These are phyloP conservation scores for Corchorus capsularis DNA, from an alignment of 345 rosid genomes.

Conservation along the genomic window DNA sequence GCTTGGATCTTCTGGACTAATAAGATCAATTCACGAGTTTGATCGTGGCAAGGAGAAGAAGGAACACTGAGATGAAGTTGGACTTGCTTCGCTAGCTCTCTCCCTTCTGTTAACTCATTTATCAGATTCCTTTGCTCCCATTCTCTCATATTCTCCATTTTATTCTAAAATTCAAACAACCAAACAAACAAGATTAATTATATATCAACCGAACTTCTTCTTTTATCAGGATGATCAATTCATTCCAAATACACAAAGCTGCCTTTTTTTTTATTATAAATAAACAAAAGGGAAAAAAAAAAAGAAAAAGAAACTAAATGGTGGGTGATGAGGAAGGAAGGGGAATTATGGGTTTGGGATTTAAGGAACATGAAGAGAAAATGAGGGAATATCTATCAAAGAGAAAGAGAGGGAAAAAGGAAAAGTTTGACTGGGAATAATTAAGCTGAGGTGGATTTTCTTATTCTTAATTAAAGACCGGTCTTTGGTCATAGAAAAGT, in stretches of 20 bases:
- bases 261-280: too few relatives aligned
- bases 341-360: background rate
- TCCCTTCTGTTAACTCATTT: slow-evolving; percentile 60
- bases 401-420: background rate
- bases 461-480: slow-evolving; percentile 19
- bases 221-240: background rate
- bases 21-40: slow-evolving; percentile 28
- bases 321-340: background rate
- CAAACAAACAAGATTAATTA: background rate
- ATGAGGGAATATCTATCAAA: background rate
- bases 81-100: slow-evolving; percentile 59
- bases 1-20: slow-evolving; percentile 51
- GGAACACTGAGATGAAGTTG: slow-evolving; percentile 41
- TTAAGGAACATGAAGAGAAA: background rate
- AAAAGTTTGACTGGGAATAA: slow-evolving; percentile 30
- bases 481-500: slow-evolving; percentile 37
- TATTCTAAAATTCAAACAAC: background rate
- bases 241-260: too few relatives aligned
- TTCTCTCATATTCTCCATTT: slow-evolving; percentile 47
- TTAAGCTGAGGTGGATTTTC: background rate
- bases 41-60: slow-evolving; percentile 44
- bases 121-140: slow-evolving; percentile 55
- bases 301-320: too few relatives aligned
- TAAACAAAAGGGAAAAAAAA: background rate
- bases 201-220: background rate